These are phyloP conservation scores for Ganoderma boninense DNA, from an alignment of 1,284 basidiomycete species.

Conservation along the genomic window DNA sequence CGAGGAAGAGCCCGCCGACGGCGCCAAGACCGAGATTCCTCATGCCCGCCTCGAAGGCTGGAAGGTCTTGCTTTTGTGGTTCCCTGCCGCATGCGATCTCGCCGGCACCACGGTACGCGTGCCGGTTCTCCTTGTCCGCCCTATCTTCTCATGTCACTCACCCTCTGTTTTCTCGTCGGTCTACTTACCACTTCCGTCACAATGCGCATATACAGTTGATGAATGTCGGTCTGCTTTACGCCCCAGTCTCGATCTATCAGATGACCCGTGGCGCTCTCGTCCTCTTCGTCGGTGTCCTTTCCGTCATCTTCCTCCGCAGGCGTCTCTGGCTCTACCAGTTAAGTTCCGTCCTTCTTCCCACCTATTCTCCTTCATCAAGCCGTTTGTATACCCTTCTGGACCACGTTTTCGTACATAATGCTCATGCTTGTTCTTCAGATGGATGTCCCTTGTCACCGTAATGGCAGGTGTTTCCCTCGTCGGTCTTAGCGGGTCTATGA, in stretches of 20 bases:
- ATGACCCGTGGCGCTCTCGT: slow-evolving; percentile 98
- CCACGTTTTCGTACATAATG: slow-evolving; percentile 3
- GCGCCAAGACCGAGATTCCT: slow-evolving; percentile 34
- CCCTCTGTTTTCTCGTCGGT: slow-evolving; percentile 18
- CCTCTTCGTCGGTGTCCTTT: slow-evolving; percentile 94
- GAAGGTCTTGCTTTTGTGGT: slow-evolving; percentile 81
- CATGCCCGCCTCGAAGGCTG: slow-evolving; percentile 66
- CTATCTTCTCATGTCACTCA: slow-evolving; percentile 24
- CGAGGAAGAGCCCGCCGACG: slow-evolving; percentile 48
- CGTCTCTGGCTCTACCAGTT: slow-evolving; percentile 84
- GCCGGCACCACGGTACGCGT: slow-evolving; percentile 83
- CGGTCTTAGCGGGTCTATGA: slow-evolving; percentile 89
- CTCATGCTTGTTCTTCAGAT: slow-evolving; percentile 57
- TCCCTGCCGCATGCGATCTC: slow-evolving; percentile 89
- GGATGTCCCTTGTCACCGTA: slow-evolving; percentile 91
- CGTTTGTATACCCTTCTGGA: slow-evolving; percentile 1
- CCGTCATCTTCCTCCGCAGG: slow-evolving; percentile 91
- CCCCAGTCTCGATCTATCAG: slow-evolving; percentile 97
- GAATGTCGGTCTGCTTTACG: slow-evolving; percentile 95
- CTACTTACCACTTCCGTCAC: slow-evolving; percentile 33
- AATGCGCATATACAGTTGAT: slow-evolving; percentile 67
- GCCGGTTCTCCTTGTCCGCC: slow-evolving; percentile 17
- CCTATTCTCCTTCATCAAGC: slow-evolving; percentile 28
- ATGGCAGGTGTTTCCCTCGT: slow-evolving; percentile 93
- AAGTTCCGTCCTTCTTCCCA: slow-evolving; percentile 30